Evolutionary conservation across 768 basidiomycete species (phyloP), one percentile per base, ranked within the genome.

Genomic region (Lenzites betulinus): DNA sequence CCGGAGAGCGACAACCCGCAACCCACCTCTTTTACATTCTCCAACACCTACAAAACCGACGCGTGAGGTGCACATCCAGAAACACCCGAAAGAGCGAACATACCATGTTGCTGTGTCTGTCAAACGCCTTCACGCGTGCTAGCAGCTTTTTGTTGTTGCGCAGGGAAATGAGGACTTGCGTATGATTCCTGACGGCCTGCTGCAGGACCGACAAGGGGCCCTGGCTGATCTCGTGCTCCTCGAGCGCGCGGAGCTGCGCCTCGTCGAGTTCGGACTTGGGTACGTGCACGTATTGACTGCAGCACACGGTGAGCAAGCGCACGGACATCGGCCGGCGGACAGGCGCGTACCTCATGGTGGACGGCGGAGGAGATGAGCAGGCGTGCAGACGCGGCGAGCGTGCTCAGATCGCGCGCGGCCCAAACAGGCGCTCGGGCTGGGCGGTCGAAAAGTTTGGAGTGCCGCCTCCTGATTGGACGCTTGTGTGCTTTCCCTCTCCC

Each of bases 41-140:
- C 96, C 60, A 98, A 81, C 18, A 96, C 94, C 93, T 95, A 62
- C 0, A 47, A 30, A 54, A 66, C 15, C 30, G 57, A 48, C 64
- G 58, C 64, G 56, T 54, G 7, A 13, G 30, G n/a, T 26, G 48
- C 28, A 59, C n/a, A 16, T 22, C 20, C 35, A 48, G 16, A 41
- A 53, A 50, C 41, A 23, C 47, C 11, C 54, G 52, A 46, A 58
- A 23, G 7, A 18, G 15, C 4, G 38, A 7, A 8, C 87, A 49
- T 66, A 93, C 96, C 95, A 99, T 98, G 73, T 99, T 99, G 68
- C 93, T 92, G 76, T 99, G 97, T 72, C 97, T 83, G 75, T 99
- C 97, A 73, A 99, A 99, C 0, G 97, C 97, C 76, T 99, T 99
- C 57, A 98, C 95, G 51, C 95, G 86, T 35, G 93, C 92, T 48